phyloP scores from a whole-genome alignment of 768 basidiomycete genomes.

The Phanerodontia chrysosporium region DNA sequence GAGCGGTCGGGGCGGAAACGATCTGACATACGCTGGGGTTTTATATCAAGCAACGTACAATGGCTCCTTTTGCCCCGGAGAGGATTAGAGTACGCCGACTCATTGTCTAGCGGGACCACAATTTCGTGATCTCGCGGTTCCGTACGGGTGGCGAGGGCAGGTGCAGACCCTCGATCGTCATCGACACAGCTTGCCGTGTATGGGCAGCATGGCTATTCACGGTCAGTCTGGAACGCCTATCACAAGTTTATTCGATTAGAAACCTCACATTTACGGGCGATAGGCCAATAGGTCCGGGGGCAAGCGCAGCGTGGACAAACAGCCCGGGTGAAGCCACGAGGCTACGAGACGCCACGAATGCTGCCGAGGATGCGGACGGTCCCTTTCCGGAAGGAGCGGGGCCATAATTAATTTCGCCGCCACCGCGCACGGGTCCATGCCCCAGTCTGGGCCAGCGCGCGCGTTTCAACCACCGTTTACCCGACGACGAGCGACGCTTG shows the following conservation, averaged over 20 bases:
- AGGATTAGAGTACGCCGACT: not conserved
- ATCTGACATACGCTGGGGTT: not conserved
- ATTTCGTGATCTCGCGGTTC: constrained; percentile 10
- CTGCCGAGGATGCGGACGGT: not conserved
- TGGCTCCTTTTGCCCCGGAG: constrained; percentile 9
- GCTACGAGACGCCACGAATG: constrained; percentile 13
- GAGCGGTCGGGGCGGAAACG: not conserved
- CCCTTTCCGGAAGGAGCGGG: constrained; percentile 3
- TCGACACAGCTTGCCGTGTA: constrained; percentile 3
- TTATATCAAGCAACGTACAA: not conserved
- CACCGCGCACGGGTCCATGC: not conserved
- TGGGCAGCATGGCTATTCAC: not conserved
- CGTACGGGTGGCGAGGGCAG: constrained; percentile 7
- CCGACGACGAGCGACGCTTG: not conserved
- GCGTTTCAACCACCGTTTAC: not conserved
- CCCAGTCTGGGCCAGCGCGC: no score
- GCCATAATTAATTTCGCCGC: constrained; percentile 3
- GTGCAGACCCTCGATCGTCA: constrained; percentile 13
- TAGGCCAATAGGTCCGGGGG: constrained; percentile 1
- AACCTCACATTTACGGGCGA: not conserved
- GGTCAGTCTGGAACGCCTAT: constrained; percentile 11
- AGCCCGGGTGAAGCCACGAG: constrained; percentile 6
- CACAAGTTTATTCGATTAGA: constrained; percentile 6
- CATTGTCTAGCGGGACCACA: constrained; percentile 5
- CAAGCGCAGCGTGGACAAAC: not conserved